Base-by-base conservation (phyloP, 495 filamentous ascomycete species). In the Durotheca rogersii region DNA sequence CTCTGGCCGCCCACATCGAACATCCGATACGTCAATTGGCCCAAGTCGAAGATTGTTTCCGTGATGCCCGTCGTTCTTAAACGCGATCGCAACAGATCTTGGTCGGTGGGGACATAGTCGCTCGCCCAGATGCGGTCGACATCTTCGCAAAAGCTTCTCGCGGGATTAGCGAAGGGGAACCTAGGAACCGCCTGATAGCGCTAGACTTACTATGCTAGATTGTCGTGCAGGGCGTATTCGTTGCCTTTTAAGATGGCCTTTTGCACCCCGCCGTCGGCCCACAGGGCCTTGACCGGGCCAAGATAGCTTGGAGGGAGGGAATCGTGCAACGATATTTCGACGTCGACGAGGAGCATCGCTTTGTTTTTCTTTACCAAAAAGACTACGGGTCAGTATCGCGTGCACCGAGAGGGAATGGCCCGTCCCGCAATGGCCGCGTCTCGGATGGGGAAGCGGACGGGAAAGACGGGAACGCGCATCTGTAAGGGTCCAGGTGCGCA, bases 1-100 rank as follows among this genome's bases (percentile, higher is more conserved):
- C 93, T 77, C 69, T 98, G 93, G 41, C 93, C 93, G 60, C 93
- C 93, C 49, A 98, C 93, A 62, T 98, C 93, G 74, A 97, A 96
- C 93, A 98, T 98, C 41, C 90, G 84, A 69, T 96, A 98, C 56
- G 92, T 96, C 67, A 97, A 82, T 55, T 91, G 83, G 19, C 92
- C 91, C 16, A 97, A 78, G 67, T 96, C 91, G 71, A 98, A 98
- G 50, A 94, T 76, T 0, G 93, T 96, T 69, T 98, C 93, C 29
- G 90, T 98, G 53, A 98, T 98, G 61, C 93, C 93, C 6, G 93
- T 97, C 12, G 92, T 97, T 57, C 91, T 81, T 67, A 97, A 72
- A 61, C 93, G 84, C 20, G 93, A 94, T 39, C 93, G 88, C 21
- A 98, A 78, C 51, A 98, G 85, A 70, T 98, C 93, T 71, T 98